Percentiles rank a stretch among this genome's conserved stretches.
These are phyloP conservation scores for Russula griseocarnosa DNA, from an alignment of 768 basidiomycete species.

Conservation along the genomic window DNA sequence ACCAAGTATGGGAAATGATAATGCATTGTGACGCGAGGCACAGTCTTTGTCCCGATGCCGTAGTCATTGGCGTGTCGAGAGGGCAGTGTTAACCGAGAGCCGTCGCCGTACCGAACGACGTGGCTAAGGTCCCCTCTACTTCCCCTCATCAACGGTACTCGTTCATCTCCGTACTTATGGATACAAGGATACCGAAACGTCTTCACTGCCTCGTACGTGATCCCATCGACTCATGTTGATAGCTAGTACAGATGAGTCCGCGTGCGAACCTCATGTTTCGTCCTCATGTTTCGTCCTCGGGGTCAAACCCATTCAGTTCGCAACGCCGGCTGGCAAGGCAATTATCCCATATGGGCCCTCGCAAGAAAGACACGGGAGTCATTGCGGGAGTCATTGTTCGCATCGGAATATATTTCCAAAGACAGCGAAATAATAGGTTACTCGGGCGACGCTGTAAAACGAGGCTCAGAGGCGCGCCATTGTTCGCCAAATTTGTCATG, in stretches of 20 bases:
- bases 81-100: not conserved
- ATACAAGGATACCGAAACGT: slow-evolving; percentile 10
- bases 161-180: not conserved
- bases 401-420: not conserved
- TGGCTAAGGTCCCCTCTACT: slow-evolving; percentile 17
- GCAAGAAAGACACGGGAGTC: slow-evolving; percentile 2
- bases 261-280: slow-evolving; percentile 22
- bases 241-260: slow-evolving; percentile 3
- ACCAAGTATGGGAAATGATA: not conserved
- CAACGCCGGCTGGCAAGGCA: not conserved
- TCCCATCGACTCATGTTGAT: slow-evolving; percentile 6
- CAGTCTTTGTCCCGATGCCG: slow-evolving; percentile 2
- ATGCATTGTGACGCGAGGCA: not conserved
- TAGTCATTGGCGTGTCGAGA: not conserved
- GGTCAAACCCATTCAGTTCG: not conserved
- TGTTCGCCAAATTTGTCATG: slow-evolving; percentile 25
- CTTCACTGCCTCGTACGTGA: slow-evolving; percentile 6
- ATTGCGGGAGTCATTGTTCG: slow-evolving; percentile 12
- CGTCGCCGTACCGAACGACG: slow-evolving; percentile 16
- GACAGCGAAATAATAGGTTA: slow-evolving; percentile 14
- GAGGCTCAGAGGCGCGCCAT: slow-evolving; percentile 24
- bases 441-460: slow-evolving; percentile 28
- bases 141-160: slow-evolving; percentile 13
- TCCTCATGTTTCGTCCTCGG: slow-evolving; percentile 13
- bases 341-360: not conserved